Conservation (phyloP, 305 asterid species). For the Solanum aculeatissimum region DNA sequence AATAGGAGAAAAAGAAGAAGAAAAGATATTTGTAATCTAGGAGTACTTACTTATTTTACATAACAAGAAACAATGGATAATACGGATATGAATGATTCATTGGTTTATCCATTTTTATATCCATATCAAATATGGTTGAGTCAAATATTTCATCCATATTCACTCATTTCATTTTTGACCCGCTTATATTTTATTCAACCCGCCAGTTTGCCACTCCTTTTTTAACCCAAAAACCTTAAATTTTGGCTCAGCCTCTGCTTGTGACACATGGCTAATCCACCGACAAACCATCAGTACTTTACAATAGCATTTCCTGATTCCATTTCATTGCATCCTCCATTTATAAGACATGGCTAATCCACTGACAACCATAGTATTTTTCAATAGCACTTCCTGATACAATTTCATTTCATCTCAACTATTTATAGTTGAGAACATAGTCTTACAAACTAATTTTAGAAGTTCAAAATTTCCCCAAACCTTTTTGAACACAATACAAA, state of each 20-base stretch:
- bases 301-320: background rate
- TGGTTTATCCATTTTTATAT: too few relatives aligned
- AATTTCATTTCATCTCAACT: background rate
- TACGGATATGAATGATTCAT: too few relatives aligned
- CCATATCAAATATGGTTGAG: too few relatives aligned
- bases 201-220: too few relatives aligned
- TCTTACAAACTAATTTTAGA: background rate
- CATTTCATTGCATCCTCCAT: background rate
- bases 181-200: too few relatives aligned
- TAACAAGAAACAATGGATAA: too few relatives aligned
- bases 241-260: background rate
- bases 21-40: too few relatives aligned
- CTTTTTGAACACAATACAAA: background rate
- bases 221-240: too few relatives aligned
- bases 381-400: background rate
- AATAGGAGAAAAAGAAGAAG: too few relatives aligned
- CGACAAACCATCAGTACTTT: background rate
- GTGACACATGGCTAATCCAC: background rate
- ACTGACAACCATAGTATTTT: background rate
- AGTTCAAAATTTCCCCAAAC: background rate
- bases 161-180: too few relatives aligned
- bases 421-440: background rate
- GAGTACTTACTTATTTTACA: too few relatives aligned
- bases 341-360: background rate
- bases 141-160: too few relatives aligned